phyloP scores from a whole-genome alignment of 1,139 yeast genomes.

The Zygotorulaspora mrakii region DNA sequence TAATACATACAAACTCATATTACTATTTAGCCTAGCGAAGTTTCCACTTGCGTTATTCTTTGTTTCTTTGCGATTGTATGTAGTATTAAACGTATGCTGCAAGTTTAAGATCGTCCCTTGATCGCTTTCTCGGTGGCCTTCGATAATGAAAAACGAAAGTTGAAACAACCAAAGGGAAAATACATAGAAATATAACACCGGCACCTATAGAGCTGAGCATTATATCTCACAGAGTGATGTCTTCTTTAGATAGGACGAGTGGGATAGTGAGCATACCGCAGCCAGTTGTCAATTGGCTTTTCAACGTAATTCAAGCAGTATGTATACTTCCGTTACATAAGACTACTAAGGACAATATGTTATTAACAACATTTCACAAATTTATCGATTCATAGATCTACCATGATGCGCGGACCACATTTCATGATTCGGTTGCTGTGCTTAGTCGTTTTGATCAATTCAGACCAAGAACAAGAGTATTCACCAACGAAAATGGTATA shows the following conservation, averaged over 20 bases:
- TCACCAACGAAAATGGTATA: constrained; percentile 56
- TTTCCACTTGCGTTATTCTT: too few species aligned
- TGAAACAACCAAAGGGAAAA: background rate
- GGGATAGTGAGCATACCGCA: constrained; percentile 16
- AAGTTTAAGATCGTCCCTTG: constrained; percentile 9
- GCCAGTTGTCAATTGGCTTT: constrained; percentile 54
- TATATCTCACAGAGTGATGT: too few species aligned
- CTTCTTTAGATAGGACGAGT: background rate
- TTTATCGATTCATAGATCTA: constrained; percentile 41
- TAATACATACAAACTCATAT: constrained; percentile 30
- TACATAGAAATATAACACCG: too few species aligned
- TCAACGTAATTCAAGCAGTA: constrained; percentile 48
- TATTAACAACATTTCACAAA: background rate
- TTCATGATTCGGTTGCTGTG: constrained; percentile 57
- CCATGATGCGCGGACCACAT: constrained; percentile 48
- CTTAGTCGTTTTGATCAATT: constrained; percentile 51
- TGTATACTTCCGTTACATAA: constrained; percentile 24
- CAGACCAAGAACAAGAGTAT: constrained; percentile 68
- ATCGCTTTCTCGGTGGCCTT: constrained; percentile 2
- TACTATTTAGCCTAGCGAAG: background rate
- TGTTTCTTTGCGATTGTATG: too few species aligned
- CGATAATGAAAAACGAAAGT: background rate
- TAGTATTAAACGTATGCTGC: too few species aligned
- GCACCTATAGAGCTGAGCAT: too few species aligned
- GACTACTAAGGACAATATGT: background rate